Evolutionary conservation across 1,284 basidiomycete genomes (phyloP), one percentile per base, ranked within the genome.

Genomic region (Mycosarcoma mackinlayi): DNA sequence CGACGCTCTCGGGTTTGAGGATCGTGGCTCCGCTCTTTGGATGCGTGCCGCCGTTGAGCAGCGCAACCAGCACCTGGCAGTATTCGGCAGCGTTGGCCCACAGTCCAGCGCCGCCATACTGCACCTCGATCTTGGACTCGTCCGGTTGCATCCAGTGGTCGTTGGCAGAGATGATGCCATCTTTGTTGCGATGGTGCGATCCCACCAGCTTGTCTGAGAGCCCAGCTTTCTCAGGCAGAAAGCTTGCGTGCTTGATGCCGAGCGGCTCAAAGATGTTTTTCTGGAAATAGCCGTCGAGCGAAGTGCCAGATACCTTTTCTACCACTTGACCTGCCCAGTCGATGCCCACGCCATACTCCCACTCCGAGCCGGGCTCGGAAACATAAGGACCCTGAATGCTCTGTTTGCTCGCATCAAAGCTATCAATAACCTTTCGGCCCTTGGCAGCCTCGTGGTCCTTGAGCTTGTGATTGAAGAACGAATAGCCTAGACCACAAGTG

Each of bases 261-360:
- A 78, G 55, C 2, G 77, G 76, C 28, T 62, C 46, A 34, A 78
- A 78, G 46, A 78, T 77, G 52, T 76, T 48, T 34, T 76, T 42
- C 48, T 74, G 63, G 41, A 67, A 70, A 46, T 78, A 78, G 24
- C 61, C 60, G 31, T 78, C 61, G 11, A 78, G 55, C 23, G 63
- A 51, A 11, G 67, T 39, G n/a, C 75, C 75, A 6, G 73, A 74
- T 21, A 66, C 46, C 25, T 52, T 45, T 33, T 73, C 73, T 2
- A 78, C 58, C 10, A 71, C 56, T 33, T 67, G 65, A 24, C 73
- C 73, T 16, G 65, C 73, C 70, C 73, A 77, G 45, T 78, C 77
- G 18, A 78, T 67, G 23, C 51, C 49, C 2, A 28, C 28, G 25
- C 70, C 59, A 42, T 78, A 78, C 19, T 67, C 59, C 75, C 75